These are phyloP conservation scores for Cordyceps cicadae DNA, from an alignment of 2,329 filamentous ascomycete genomes.

Conservation along the genomic window DNA sequence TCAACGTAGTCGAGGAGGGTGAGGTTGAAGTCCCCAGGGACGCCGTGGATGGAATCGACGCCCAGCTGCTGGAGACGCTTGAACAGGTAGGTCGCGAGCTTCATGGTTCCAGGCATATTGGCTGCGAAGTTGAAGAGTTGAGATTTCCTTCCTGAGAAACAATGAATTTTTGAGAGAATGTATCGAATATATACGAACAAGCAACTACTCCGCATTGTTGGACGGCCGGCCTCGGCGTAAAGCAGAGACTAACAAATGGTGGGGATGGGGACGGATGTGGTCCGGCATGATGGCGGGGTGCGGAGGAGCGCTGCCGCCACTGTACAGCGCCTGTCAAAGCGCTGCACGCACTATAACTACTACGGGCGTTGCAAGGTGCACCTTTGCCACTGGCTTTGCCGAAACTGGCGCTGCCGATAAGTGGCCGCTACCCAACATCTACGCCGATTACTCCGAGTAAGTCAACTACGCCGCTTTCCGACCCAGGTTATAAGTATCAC, in stretches of 20 bases:
- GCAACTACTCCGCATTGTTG: neutral
- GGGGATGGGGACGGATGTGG: neutral
- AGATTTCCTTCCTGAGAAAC: neutral
- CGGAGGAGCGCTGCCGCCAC: neutral
- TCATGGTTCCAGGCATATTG: slow-evolving; percentile 20
- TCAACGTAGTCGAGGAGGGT: slow-evolving; percentile 29
- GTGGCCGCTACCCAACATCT: neutral
- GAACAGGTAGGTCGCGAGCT: slow-evolving; percentile 55
- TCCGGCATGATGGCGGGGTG: neutral
- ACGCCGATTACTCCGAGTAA: slow-evolving; percentile 9
- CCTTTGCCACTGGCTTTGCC: neutral
- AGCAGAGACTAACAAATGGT: neutral
- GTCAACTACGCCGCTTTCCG: slow-evolving; percentile 1
- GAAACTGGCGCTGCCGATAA: neutral
- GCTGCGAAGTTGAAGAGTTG: neutral
- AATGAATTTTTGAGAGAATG: neutral
- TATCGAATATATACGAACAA: neutral
- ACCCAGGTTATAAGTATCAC: slow-evolving; percentile 3
- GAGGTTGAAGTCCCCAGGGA: slow-evolving; percentile 37
- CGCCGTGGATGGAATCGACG: slow-evolving; percentile 46
- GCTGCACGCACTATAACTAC: too few relatives aligned
- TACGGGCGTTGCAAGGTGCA: neutral
- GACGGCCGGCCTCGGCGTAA: slow-evolving; percentile 7
- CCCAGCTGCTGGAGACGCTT: slow-evolving; percentile 50
- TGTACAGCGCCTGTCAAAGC: neutral